Base-by-base conservation (phyloP, 805 yeast genomes). In the Barnettozyma pratensis region DNA sequence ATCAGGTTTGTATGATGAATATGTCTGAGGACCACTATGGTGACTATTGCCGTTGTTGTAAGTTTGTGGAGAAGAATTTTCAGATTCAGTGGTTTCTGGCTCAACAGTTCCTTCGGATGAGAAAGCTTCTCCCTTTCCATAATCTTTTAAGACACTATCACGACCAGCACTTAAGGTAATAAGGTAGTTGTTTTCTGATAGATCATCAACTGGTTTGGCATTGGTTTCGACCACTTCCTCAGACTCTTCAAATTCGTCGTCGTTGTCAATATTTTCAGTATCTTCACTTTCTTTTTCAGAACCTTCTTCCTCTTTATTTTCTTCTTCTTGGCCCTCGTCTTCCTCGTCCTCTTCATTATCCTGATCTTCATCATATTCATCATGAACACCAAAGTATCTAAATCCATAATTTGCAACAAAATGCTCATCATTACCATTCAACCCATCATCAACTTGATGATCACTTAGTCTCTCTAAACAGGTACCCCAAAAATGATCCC, bases 401-500 rank as follows among this genome's bases (percentile, higher is more conserved):
- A 48, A 39, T 5, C 46, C 45, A 41, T 34, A 32, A 4, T 37
- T 14, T 14, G 44, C 39, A 27, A 40, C 45, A 34, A 27, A 44
- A 36, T 36, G 36, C 28, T 43, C 41, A 19, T 43, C 41, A 10
- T 19, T 29, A 4, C 43, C 44, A 32, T 41, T 26, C 4, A 28
- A 32, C 6, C 31, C 43, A 25, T 39, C 42, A 8, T 34, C 29
- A 14, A 42, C 37, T 11, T 46, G 49, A 38, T 42, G 49, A 14
- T 36, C 45, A 29, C 48, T 41, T 11, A 55, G 51, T 52, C 61
- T 56, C 44, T 62, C 66, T 28, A 54, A 48, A 53, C 80, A 76
- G 4, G 79, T 73, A 1, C 79, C 80, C 58, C 68, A 57, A 51
- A 63, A 76, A 56, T 76, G 80, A 52, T 75, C 80, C 59, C 78